phyloP scores from a whole-genome alignment of 805 yeast species.

The Monosporozyma siamensis region DNA sequence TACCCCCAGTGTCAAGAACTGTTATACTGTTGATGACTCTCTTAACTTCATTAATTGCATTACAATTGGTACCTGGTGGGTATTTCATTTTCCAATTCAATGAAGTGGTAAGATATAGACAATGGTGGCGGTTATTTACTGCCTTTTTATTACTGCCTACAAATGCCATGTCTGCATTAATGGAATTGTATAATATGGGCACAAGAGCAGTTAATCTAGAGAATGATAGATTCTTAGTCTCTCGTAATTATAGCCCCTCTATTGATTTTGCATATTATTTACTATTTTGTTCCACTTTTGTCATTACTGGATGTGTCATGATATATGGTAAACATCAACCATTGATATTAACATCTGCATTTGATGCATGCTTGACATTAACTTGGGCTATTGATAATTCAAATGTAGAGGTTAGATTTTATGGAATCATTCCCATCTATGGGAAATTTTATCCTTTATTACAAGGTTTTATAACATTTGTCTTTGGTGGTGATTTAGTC shows the following conservation, averaged over 20 bases:
- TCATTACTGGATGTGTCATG: constrained; percentile 5
- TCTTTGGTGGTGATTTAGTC: constrained; percentile 37
- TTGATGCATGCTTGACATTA: constrained; percentile 36
- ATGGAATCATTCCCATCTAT: constrained; percentile 44
- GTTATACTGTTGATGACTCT: constrained; percentile 41
- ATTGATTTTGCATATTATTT: constrained; percentile 23
- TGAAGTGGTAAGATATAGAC: constrained; percentile 12
- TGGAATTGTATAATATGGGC: constrained; percentile 23
- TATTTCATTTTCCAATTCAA: constrained; percentile 15
- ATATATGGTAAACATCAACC: constrained; percentile 9
- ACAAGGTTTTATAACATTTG: constrained; percentile 32
- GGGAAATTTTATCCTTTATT: constrained; percentile 43
- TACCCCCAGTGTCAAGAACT: constrained; percentile 57
- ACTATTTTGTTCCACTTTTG: constrained; percentile 14
- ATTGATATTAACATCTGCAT: constrained; percentile 17
- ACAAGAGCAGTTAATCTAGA: constrained; percentile 23
- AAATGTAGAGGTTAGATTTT: constrained; percentile 44
- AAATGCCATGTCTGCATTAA: constrained; percentile 19
- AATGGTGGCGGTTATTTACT: constrained; percentile 25
- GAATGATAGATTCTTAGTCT: constrained; percentile 13
- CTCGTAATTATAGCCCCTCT: constrained; percentile 9
- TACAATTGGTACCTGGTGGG: constrained; percentile 26
- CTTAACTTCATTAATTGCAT: constrained; percentile 34
- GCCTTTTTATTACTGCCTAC: constrained; percentile 19
- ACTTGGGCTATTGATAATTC: constrained; percentile 54